Percentiles rank a stretch among this genome's conserved stretches.
Evolutionary conservation across 176 grass and related monocot genomes (phyloP).

Genomic region (Paspalum notatum): DNA sequence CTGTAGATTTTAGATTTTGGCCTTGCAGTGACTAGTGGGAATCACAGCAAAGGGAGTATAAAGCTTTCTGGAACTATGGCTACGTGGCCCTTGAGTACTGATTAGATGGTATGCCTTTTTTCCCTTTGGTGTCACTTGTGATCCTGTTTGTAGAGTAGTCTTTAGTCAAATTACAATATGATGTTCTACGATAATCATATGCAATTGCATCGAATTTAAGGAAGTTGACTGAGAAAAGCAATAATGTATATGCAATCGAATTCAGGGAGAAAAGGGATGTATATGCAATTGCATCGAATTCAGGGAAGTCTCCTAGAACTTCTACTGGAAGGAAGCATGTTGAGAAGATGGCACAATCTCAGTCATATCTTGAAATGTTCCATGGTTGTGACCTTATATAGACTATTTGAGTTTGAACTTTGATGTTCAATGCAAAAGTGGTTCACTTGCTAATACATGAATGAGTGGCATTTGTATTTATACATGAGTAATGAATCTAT

Average conservation of each 20-base stretch:
- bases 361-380: too few relatives aligned
- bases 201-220: slow-evolving; percentile 53
- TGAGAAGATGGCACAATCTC: slow-evolving; percentile 83
- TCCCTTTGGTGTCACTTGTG: not conserved
- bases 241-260: slow-evolving; percentile 96
- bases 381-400: too few relatives aligned
- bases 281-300: too few relatives aligned
- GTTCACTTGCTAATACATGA: too few relatives aligned
- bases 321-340: slow-evolving; percentile 86
- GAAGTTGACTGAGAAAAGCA: slow-evolving; percentile 97
- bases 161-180: not conserved
- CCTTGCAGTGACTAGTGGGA: slow-evolving; percentile 73
- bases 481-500: too few relatives aligned
- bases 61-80: slow-evolving; percentile 82
- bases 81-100: slow-evolving; percentile 96
- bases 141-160: not conserved
- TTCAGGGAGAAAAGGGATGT: too few relatives aligned
- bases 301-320: slow-evolving; percentile 96
- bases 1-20: slow-evolving; percentile 94
- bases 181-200: slow-evolving; percentile 15
- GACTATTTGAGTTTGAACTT: too few relatives aligned
- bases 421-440: too few relatives aligned
- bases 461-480: too few relatives aligned
- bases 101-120: slow-evolving; percentile 61
- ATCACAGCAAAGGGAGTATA: slow-evolving; percentile 71